Base-by-base conservation (phyloP, 139 green algal genomes). In the Asterochloris sp. region DNA sequence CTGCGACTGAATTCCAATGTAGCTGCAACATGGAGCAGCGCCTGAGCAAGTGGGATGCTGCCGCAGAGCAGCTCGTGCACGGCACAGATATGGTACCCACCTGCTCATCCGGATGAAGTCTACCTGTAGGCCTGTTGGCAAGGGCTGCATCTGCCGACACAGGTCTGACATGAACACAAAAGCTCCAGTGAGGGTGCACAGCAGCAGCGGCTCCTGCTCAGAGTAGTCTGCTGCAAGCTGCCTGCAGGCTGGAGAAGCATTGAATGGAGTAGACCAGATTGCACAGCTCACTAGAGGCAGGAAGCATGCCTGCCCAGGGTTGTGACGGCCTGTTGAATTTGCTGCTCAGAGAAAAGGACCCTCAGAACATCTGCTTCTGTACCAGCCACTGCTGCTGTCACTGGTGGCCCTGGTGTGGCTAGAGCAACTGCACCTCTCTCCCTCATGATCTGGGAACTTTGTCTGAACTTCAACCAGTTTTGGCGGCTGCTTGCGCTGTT, bases 161-260 rank as follows among this genome's bases (percentile, higher is more conserved):
- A 94, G 69, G 80, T 94, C 91, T 69, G 81, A 75, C 74, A 89
- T 88, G 81, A 94, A 94, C 10, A 94, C 78, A 73, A 89, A 87
- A 23, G 91, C 89, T 16, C 91, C 91, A 15, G 87, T 91, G 6
- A 94, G 82, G 11, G 88, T 89, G 69, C 84, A 73, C 68, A 93
- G 66, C 10, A 93, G 71, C 11, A 92, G 71, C 13, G 91, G 83
- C 1, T 62, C 27, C 74, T 89, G 87, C 64, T 87, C 81, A 11
- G 69, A 76, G 74, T 90, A 91, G 64, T 92, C 86, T 0, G 71
- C 73, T 13, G 86, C 84, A 12, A 92, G 83, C 68, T 89, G 61
- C 61, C 83, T 89, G 82, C 74, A 78, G n/a, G 14, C 10, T 24
- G 24, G 17, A 80, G 14, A 71, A 73, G 19, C 27, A 24, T 61